Conservation (phyloP, 2,329 filamentous ascomycete species). For the Nakataea oryzae region DNA sequence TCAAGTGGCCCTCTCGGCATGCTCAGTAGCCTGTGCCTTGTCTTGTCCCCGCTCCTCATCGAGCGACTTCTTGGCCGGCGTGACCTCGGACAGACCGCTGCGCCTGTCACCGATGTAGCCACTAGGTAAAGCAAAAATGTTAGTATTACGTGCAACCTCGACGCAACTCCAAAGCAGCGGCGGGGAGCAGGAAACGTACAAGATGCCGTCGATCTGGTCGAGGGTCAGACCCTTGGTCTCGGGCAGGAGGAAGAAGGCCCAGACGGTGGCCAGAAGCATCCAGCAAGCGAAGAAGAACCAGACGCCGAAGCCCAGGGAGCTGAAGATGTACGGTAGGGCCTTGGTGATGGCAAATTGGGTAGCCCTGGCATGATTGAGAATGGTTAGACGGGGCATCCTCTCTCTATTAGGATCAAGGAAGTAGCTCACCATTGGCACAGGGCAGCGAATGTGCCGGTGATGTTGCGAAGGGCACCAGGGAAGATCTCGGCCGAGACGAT, state of each 20-base stretch:
- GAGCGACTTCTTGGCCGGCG: background rate
- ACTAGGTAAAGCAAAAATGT: background rate
- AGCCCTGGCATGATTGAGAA: too few relatives aligned
- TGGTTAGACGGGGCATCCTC: too few relatives aligned
- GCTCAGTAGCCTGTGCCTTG: background rate
- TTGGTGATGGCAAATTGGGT: slow-evolving; percentile 32
- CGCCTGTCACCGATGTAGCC: slow-evolving; percentile 1
- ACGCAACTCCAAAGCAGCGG: background rate
- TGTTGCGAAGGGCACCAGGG: slow-evolving; percentile 28
- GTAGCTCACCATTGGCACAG: slow-evolving; percentile 23
- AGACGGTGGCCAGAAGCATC: slow-evolving; percentile 35
- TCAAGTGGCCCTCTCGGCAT: background rate
- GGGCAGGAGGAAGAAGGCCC: slow-evolving; percentile 40
- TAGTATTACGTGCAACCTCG: background rate
- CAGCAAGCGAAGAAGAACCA: slow-evolving; percentile 47
- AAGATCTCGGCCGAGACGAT: slow-evolving; percentile 33
- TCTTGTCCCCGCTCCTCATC: background rate
- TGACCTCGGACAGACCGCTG: background rate
- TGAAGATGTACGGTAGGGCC: slow-evolving; percentile 32
- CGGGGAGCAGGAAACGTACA: slow-evolving; percentile 4
- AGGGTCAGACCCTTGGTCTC: slow-evolving; percentile 45
- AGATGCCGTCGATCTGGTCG: slow-evolving; percentile 35
- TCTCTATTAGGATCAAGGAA: too few relatives aligned
- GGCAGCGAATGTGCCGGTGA: slow-evolving; percentile 29
- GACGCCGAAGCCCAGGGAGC: slow-evolving; percentile 33